phyloP scores from a whole-genome alignment of 805 yeast species.

The Metschnikowia vanudenii region DNA sequence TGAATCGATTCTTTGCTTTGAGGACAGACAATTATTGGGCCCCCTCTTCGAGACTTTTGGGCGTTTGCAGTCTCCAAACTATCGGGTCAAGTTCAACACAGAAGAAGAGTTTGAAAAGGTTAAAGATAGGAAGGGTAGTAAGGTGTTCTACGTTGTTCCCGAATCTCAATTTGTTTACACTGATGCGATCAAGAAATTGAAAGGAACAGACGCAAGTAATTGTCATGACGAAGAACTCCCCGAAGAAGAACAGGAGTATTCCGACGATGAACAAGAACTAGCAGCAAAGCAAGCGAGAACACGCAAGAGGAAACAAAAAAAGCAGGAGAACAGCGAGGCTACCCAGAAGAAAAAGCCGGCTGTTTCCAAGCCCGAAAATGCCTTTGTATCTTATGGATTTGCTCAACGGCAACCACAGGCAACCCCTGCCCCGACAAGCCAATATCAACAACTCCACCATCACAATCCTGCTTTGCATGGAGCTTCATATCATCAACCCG shows the following conservation, averaged over 20 bases:
- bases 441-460: slow-evolving; percentile 6
- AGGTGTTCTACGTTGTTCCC: slow-evolving; percentile 75
- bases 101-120: slow-evolving; percentile 49
- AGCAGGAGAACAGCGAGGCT: slow-evolving; percentile 10
- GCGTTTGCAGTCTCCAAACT: slow-evolving; percentile 74
- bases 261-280: slow-evolving; percentile 90
- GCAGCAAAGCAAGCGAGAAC: slow-evolving; percentile 64
- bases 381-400: slow-evolving; percentile 20
- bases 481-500: background rate
- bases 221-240: slow-evolving; percentile 93
- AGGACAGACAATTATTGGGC: slow-evolving; percentile 69
- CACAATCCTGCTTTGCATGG: slow-evolving; percentile 13
- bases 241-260: slow-evolving; percentile 89
- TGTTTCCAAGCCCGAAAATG: slow-evolving; percentile 15
- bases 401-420: slow-evolving; percentile 8
- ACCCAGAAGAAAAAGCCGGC: slow-evolving; percentile 20
- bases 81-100: slow-evolving; percentile 65
- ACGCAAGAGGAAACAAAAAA: slow-evolving; percentile 51
- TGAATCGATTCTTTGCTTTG: slow-evolving; percentile 74
- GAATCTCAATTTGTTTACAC: slow-evolving; percentile 79
- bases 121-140: slow-evolving; percentile 48
- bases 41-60: slow-evolving; percentile 89
- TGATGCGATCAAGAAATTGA: slow-evolving; percentile 60
- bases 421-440: background rate
- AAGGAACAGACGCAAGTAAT: slow-evolving; percentile 94